These are phyloP conservation scores for Bathelium albidoporum DNA, from an alignment of 495 filamentous ascomycete genomes.

Conservation along the genomic window DNA sequence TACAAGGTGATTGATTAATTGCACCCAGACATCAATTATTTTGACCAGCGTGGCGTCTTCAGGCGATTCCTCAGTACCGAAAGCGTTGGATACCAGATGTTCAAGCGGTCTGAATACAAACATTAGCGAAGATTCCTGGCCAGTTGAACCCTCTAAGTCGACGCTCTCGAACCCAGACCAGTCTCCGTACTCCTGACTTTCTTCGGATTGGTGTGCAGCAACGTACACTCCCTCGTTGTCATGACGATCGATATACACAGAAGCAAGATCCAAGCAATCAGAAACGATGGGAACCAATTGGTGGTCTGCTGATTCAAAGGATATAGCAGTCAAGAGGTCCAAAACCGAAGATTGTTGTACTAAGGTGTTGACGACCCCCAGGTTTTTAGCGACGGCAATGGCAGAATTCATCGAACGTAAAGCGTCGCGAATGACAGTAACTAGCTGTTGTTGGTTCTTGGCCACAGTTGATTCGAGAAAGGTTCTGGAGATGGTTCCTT, in stretches of 20 bases:
- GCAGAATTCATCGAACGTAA: constrained; percentile 42
- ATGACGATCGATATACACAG: constrained; percentile 22
- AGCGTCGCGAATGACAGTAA: constrained; percentile 45
- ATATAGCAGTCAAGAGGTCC: constrained; percentile 26
- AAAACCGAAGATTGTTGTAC: constrained; percentile 26
- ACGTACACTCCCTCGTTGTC: not conserved
- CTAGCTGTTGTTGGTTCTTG: constrained; percentile 53
- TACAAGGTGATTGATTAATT: constrained; percentile 26
- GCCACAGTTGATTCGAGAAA: constrained; percentile 45
- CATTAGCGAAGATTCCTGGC: constrained; percentile 30
- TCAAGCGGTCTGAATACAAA: constrained; percentile 43
- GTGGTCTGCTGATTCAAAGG: constrained; percentile 30
- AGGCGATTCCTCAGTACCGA: constrained; percentile 51
- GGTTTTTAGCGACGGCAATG: constrained; percentile 32
- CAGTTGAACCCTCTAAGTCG: constrained; percentile 18
- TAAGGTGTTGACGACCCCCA: constrained; percentile 31
- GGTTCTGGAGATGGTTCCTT: constrained; percentile 37
- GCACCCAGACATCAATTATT: constrained; percentile 30
- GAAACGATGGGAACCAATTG: constrained; percentile 31
- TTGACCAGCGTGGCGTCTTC: constrained; percentile 48
- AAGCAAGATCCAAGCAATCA: constrained; percentile 35
- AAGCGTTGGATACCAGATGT: constrained; percentile 55
- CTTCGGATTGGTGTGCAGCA: constrained; percentile 37
- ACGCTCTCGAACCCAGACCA: constrained; percentile 36
- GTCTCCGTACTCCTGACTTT: constrained; percentile 69